Evolutionary conservation across 2,329 filamentous ascomycete species (phyloP).

Genomic region (Apiospora rasikravindrae): DNA sequence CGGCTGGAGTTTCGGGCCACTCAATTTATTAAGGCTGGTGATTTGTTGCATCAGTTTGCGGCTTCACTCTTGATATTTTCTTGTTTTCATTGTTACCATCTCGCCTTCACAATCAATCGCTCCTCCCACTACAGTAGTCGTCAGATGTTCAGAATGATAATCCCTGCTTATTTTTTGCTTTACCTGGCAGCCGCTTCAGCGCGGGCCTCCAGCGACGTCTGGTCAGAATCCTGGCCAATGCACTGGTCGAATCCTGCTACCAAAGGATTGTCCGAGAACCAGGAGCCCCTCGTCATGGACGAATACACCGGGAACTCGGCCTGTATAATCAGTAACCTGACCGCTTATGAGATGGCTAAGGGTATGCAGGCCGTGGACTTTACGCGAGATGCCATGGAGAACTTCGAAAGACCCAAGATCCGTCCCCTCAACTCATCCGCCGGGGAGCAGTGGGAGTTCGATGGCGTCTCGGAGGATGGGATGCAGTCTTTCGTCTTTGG

Average conservation of each 20-base stretch:
- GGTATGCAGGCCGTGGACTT: constrained; percentile 23
- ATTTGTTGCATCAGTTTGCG: too few relatives aligned
- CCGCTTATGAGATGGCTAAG: constrained; percentile 25
- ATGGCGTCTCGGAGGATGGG: constrained; percentile 34
- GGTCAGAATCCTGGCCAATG: neutral
- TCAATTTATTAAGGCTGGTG: too few relatives aligned
- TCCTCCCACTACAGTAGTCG: too few relatives aligned
- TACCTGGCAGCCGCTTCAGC: neutral
- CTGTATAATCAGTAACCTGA: constrained; percentile 22
- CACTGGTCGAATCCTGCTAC: neutral
- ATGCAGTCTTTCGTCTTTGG: constrained; percentile 33
- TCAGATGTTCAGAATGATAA: too few relatives aligned
- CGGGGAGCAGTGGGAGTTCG: constrained; percentile 40
- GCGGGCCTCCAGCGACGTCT: neutral
- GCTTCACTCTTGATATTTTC: too few relatives aligned
- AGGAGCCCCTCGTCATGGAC: neutral
- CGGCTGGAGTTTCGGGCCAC: too few relatives aligned
- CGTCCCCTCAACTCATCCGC: constrained; percentile 32
- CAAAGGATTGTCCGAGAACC: neutral
- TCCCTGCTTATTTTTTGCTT: neutral
- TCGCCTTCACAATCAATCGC: too few relatives aligned
- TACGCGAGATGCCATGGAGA: constrained; percentile 11
- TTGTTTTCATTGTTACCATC: too few relatives aligned
- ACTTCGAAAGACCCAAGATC: constrained; percentile 30
- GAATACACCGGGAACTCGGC: neutral